Evolutionary conservation across 2,329 filamentous ascomycete genomes (phyloP), one percentile per base, ranked within the genome.

Genomic region (Neopestalotiopsis clavispora): DNA sequence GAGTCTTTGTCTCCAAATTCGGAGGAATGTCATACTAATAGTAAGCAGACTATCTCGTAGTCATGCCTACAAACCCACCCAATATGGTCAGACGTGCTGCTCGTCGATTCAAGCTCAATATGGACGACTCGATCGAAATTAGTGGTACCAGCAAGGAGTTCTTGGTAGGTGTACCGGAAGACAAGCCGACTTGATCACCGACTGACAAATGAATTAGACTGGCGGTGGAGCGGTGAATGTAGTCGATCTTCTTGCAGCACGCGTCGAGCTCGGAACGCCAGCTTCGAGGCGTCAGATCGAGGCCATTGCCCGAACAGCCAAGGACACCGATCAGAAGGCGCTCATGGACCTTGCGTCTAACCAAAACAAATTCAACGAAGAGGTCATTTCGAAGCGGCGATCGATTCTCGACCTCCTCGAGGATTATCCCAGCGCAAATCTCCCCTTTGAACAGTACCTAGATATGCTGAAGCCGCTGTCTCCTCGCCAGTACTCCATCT

Each of bases 381-480:
- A 64, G 28, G 61, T 64, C 17, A 45, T 64, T 17, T 7, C 17
- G 17, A 45, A 64, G 61, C 61, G 61, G 10, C 38, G 42, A 5
- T 64, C 3, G 5, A 75, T 86, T 0, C 80, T 90, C 1, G 87
- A 90, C 68, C 79, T 90, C 2, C 83, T 90, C 2, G 84, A 87
- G 69, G 81, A 82, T 7, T 86, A 87, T 72, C 81, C 83, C 0
- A 78, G 78, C 1, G 81, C 87, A 66, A 77, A 83, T 2, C 75
- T 90, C 0, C 80, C 87, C 0, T 82, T 90, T 38, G 81, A 81
- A 6, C 79, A 84, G 42, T 91, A 87, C 78, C 80, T 91, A 2
- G 80, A 83, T 61, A 86, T 89, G 80, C 84, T 89, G 1, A 84
- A 86, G 1, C 85, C 88, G 0, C 87, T 91, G 83, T 84, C 86